Evolutionary conservation across 2,329 filamentous ascomycete species (phyloP), one percentile per base, ranked within the genome.

Genomic region (Tothia fuscella): DNA sequence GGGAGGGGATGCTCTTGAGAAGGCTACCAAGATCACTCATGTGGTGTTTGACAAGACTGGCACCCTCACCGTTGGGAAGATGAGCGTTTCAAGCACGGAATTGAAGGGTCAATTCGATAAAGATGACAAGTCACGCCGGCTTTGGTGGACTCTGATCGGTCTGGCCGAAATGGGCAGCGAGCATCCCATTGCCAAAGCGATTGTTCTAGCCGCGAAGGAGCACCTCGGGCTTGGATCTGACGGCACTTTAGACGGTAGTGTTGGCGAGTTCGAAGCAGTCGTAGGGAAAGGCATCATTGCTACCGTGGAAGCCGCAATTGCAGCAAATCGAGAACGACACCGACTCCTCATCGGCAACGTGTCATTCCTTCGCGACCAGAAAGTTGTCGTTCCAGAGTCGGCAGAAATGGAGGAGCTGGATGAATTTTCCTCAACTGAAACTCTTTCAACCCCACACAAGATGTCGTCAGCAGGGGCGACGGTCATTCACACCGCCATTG

Each of bases 61-160:
- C 22, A 96, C 89, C 3, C 71, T 98, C 46, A 98, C 91, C 0
- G 76, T 91, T 51, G 91, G 91, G 34, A 93, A 88, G 62, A 96
- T 98, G 87, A 93, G 76, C 47, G 88, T 96, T 14, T 82, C 86
- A 6, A 76, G 79, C 44, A 69, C 74, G 17, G 77, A 75, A 38
- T 69, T 89, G 26, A 74, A 74, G 24, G 63, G 75, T 6, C 60
- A 69, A 2, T 96, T 89, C 89, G 68, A 73, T 32, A 70, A 71
- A 19, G 78, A 70, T 43, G 74, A 81, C 24, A 76, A 74, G 68
- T 76, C 76, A 43, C 76, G 74, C 46, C 77, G 77, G 25, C 70
- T 93, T 3, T 98, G 89, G 89, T 98, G 91, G 91, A 78, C 83
- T n/a, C 72, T 95, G 46, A 78, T 98, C 43, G 91, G 88, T 33